Evolutionary conservation across 1,284 basidiomycete genomes (phyloP).

Genomic region (Boletus sp.): DNA sequence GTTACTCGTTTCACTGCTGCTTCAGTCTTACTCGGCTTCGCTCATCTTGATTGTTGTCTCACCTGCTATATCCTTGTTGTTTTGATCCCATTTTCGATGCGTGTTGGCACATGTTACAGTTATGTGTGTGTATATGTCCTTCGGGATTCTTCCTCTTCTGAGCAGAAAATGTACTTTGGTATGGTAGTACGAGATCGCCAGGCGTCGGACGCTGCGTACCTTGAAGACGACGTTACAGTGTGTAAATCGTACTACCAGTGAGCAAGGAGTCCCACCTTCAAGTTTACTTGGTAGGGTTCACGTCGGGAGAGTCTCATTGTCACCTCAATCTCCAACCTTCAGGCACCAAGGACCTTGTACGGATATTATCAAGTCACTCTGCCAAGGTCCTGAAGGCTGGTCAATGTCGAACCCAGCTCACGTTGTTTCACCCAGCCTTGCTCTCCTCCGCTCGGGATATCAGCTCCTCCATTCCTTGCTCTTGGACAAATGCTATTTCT

Average conservation of each 20-base stretch:
- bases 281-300: background rate
- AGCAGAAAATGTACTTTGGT: conserved; percentile 9
- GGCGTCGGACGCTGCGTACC: too few species aligned
- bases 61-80: conserved; percentile 1
- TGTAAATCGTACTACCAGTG: too few species aligned
- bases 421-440: background rate
- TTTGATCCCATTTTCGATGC: conserved; percentile 15
- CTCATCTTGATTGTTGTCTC: conserved; percentile 7
- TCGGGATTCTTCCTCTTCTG: conserved; percentile 2
- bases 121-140: conserved; percentile 20
- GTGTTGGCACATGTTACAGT: background rate
- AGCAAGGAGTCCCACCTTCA: too few species aligned
- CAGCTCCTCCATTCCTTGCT: conserved; percentile 31
- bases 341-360: background rate
- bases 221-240: too few species aligned
- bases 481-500: conserved; percentile 61
- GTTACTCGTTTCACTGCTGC: conserved; percentile 4
- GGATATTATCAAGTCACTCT: background rate
- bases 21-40: background rate
- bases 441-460: conserved; percentile 7
- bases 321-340: too few species aligned
- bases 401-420: conserved; percentile 19
- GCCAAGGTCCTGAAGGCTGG: background rate
- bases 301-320: too few species aligned
- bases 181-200: background rate